Conservation (phyloP, 2,329 filamentous ascomycete species). For the Hortaea werneckii region DNA sequence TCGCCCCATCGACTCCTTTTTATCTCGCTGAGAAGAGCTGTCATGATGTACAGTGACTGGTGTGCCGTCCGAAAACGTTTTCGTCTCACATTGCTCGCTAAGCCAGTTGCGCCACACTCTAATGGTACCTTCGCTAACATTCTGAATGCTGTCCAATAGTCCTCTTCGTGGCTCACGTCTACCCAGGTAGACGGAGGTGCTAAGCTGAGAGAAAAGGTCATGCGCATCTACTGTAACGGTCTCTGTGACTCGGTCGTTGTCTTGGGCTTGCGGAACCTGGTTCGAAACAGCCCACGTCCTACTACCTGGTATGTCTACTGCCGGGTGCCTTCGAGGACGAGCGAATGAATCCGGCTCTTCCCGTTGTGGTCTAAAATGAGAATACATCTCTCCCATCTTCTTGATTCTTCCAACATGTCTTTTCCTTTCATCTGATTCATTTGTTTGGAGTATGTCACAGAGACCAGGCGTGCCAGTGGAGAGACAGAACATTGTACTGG, state of each 20-base stretch:
- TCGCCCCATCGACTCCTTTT: not conserved
- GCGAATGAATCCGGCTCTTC: constrained; percentile 39
- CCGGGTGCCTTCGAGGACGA: constrained; percentile 29
- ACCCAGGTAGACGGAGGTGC: constrained; percentile 57
- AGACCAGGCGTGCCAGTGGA: constrained; percentile 56
- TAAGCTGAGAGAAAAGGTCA: constrained; percentile 67
- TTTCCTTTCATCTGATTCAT: constrained; percentile 14
- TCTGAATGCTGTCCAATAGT: constrained; percentile 54
- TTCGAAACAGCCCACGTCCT: constrained; percentile 24
- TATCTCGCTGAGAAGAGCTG: not conserved
- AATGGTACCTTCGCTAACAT: constrained; percentile 57
- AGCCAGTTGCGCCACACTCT: constrained; percentile 68
- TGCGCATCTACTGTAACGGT: constrained; percentile 56
- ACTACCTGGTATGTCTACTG: constrained; percentile 39
- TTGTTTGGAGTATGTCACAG: constrained; percentile 27
- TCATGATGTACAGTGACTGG: constrained; percentile 18
- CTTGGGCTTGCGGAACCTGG: constrained; percentile 7
- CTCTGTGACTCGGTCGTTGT: constrained; percentile 39
- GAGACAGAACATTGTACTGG: constrained; percentile 59
- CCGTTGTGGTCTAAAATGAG: constrained; percentile 57
- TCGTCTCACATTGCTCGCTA: constrained; percentile 32
- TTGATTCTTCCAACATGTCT: constrained; percentile 33
- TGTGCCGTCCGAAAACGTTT: constrained; percentile 19
- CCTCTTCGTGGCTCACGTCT: constrained; percentile 52
- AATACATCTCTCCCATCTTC: constrained; percentile 52